Evolutionary conservation across 2,329 filamentous ascomycete species (phyloP), one percentile per base, ranked within the genome.

Genomic region (Fusarium concolor): DNA sequence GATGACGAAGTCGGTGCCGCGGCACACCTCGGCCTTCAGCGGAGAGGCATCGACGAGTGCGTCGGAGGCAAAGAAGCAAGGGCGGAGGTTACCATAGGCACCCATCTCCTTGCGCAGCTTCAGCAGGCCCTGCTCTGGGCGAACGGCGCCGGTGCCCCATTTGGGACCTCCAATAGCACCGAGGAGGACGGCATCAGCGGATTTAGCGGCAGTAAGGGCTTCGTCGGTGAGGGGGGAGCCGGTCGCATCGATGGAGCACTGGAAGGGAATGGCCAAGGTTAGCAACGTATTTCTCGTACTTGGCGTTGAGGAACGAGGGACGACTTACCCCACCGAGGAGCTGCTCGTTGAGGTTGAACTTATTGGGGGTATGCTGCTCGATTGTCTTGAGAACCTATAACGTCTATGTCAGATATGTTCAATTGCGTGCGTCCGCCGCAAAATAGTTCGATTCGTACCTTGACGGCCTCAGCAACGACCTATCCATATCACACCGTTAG

Each of bases 101-200:
- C 87, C 87, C 86, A 98, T 92, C 81, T 97, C 92, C 82, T 96
- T 97, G 82, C 95, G 93, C 54, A 98, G 92, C 72, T 85, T 88
- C 65, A 98, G 90, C 74, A 98, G 89, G 65, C 95, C 95, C 82
- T 97, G 93, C 80, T 98, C 95, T 2, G 95, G 95, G 43, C 94
- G 92, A 67, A 97, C 91, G 59, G 89, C 82, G 71, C 92, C 93
- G 31, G 93, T 96, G 65, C 94, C 94, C 93, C 94, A 98, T 93
- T 97, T 80, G 15, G 96, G 95, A n/a, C 95, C 95, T 72, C 95
- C 95, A 76, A 98, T 96, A 72, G 95, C 93, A 71, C 94, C 95
- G 55, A 98, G 89, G 62, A 98, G 89, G 62, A 98, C 91, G 38
- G 94, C 95, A 79, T 97, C 92, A 68, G 94, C 94, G 51, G 86